Evolutionary conservation across 2,329 filamentous ascomycete genomes (phyloP).

Genomic region (Macrophomina tecta): DNA sequence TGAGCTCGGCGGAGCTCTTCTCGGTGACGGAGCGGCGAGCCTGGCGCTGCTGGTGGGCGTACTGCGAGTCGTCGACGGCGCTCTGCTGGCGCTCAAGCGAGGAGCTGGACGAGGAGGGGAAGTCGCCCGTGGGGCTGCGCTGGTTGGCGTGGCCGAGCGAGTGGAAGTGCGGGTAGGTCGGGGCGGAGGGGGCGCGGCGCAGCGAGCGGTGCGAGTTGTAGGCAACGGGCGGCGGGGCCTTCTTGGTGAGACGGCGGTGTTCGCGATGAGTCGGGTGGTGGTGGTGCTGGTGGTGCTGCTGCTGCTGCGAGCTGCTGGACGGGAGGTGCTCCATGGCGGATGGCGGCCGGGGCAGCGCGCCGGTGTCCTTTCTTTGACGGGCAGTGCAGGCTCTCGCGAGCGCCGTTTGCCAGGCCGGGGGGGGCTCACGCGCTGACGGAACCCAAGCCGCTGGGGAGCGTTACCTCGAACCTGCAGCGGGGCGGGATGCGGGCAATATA

Average conservation of each 20-base stretch:
- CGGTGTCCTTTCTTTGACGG: constrained; percentile 25
- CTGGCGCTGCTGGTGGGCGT: constrained; percentile 15
- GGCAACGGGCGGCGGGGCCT: constrained; percentile 33
- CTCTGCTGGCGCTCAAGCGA: constrained; percentile 29
- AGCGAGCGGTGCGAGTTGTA: constrained; percentile 33
- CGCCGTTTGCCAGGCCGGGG: constrained; percentile 25
- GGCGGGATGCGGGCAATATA: constrained; percentile 25
- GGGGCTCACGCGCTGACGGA: constrained; percentile 25
- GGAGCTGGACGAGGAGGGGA: constrained; percentile 27
- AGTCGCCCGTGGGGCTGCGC: constrained; percentile 29
- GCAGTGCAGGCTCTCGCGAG: constrained; percentile 5
- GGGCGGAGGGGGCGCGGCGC: constrained; percentile 36
- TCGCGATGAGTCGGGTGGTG: constrained; percentile 24
- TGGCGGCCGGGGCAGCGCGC: constrained; percentile 8
- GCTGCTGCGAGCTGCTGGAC: constrained; percentile 22
- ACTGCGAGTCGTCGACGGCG: constrained; percentile 14
- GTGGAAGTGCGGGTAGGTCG: constrained; percentile 35
- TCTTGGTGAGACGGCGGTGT: constrained; percentile 32
- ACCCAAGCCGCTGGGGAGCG: constrained; percentile 25
- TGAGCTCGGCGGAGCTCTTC: constrained; percentile 41
- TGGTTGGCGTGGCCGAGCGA: constrained; percentile 27
- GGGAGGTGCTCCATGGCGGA: constrained; percentile 27
- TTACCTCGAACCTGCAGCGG: constrained; percentile 28
- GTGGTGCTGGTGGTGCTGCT: constrained; percentile 25
- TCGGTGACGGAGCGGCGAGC: constrained; percentile 37